Evolutionary conservation across 2,329 filamentous ascomycete genomes (phyloP).

Genomic region (Colletotrichum liaoningense): DNA sequence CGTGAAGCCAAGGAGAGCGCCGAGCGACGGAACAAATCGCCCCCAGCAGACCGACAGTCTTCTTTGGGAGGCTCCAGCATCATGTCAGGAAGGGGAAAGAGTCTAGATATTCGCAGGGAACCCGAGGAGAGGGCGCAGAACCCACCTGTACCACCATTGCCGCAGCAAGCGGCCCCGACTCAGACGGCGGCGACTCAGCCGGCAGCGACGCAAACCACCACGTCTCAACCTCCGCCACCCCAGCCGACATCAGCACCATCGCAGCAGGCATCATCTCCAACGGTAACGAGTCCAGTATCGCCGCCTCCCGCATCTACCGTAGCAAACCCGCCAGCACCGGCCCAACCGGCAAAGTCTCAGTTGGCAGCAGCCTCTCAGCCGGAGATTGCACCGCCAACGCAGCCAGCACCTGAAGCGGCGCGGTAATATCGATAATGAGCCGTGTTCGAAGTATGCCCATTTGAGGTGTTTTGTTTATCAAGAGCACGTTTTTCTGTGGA

Average conservation of each 20-base stretch:
- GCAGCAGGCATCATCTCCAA: background rate
- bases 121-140: conserved; percentile 43
- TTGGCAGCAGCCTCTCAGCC: conserved; percentile 1
- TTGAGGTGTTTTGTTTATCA: background rate
- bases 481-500: background rate
- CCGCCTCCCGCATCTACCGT: background rate
- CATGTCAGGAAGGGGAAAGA: conserved; percentile 50
- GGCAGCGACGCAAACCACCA: background rate
- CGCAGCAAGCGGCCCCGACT: background rate
- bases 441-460: conserved; percentile 3
- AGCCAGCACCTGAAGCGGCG: conserved; percentile 4
- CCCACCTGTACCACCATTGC: background rate
- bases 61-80: conserved; percentile 40
- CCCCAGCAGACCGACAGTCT: conserved; percentile 54
- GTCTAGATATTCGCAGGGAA: conserved; percentile 52
- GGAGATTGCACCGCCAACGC: conserved; percentile 2
- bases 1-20: conserved; percentile 68
- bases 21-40: conserved; percentile 68
- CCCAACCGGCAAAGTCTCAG: background rate
- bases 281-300: background rate
- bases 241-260: background rate
- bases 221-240: background rate
- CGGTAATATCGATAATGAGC: conserved; percentile 11
- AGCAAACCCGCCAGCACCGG: background rate
- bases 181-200: background rate